Evolutionary conservation across 2,329 filamentous ascomycete genomes (phyloP), one percentile per base, ranked within the genome.

Genomic region (Colletotrichum gigasporum): DNA sequence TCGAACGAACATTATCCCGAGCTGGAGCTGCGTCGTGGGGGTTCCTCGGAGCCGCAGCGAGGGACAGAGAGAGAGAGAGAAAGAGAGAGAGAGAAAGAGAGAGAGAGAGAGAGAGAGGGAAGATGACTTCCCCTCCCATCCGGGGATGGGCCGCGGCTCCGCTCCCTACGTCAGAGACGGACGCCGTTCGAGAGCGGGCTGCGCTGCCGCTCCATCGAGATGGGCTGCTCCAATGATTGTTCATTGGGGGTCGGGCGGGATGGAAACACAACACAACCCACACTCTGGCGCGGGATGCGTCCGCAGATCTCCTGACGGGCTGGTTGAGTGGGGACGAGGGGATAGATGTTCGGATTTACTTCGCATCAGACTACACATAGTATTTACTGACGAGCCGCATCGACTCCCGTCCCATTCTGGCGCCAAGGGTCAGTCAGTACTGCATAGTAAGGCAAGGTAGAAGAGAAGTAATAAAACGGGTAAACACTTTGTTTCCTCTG

Each of bases 1-100:
- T 64, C 41, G 61, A 64, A 41, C 16, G 4, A 54, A 42, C 34
- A 42, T 54, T 61, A 24, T 24, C 16, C 56, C 34, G 55, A 48
- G 16, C 5, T 10, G n/a, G 26, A 22, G 30, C 26, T 28, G 16
- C 16, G 16, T 35, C 48, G 14, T n/a, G 6, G 1, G 10, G 26
- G 10, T 22, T 10, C 42, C 4, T 41, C 54, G 44, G 54, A 48
- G 54, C 53, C 53, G 53, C 53, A 26, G 26, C 51, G 9, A 39
- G 35, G 14, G 35, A 4, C n/a, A n/a, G n/a, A n/a, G n/a, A n/a
- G n/a, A n/a, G n/a, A n/a, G n/a, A n/a, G n/a, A n/a, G n/a, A n/a
- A n/a, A n/a, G n/a, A n/a, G n/a, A n/a, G n/a, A n/a, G n/a, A n/a
- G n/a, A n/a, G n/a, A n/a, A n/a, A n/a, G n/a, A n/a, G n/a, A n/a